Percentiles rank a stretch among this genome's conserved stretches.
Evolutionary conservation across 805 yeast species (phyloP).

Genomic region (Hanseniaspora guilliermondii): DNA sequence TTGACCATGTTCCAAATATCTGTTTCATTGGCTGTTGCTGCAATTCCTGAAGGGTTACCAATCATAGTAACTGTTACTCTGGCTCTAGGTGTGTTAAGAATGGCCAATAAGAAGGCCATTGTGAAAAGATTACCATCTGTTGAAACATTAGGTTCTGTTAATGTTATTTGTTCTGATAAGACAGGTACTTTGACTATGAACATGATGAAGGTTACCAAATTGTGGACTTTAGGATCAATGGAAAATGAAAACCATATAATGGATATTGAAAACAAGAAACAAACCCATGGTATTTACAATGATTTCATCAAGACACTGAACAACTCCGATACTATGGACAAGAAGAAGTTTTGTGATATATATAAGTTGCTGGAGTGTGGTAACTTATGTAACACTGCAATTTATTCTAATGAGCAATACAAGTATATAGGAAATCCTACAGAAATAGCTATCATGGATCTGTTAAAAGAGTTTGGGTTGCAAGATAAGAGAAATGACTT

Average conservation of each 20-base stretch:
- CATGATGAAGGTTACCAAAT: slow-evolving; percentile 75
- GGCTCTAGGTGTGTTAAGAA: slow-evolving; percentile 89
- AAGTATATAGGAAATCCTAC: slow-evolving; percentile 84
- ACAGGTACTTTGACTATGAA: slow-evolving; percentile 85
- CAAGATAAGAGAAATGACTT: slow-evolving; percentile 54
- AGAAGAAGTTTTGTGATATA: slow-evolving; percentile 35
- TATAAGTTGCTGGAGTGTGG: slow-evolving; percentile 49
- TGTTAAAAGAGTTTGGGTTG: slow-evolving; percentile 54
- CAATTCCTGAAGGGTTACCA: slow-evolving; percentile 97
- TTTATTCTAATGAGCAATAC: slow-evolving; percentile 53
- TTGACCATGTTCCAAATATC: slow-evolving; percentile 96
- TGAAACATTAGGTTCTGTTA: slow-evolving; percentile 87
- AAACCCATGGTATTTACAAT: slow-evolving; percentile 30
- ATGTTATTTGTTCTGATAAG: slow-evolving; percentile 84
- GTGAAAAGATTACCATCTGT: slow-evolving; percentile 90
- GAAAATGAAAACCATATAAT: slow-evolving; percentile 28
- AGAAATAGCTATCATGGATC: slow-evolving; percentile 80
- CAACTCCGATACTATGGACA: slow-evolving; percentile 25
- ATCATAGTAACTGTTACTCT: slow-evolving; percentile 94
- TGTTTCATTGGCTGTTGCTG: slow-evolving; percentile 96
- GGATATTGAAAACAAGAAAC: slow-evolving; percentile 35
- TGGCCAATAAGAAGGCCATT: slow-evolving; percentile 91
- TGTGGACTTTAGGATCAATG: slow-evolving; percentile 63
- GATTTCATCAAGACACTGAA: slow-evolving; percentile 32
- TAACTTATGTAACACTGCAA: slow-evolving; percentile 62